These are phyloP conservation scores for Myxozyma nipponensis DNA, from an alignment of 805 yeast genomes.

Conservation along the genomic window DNA sequence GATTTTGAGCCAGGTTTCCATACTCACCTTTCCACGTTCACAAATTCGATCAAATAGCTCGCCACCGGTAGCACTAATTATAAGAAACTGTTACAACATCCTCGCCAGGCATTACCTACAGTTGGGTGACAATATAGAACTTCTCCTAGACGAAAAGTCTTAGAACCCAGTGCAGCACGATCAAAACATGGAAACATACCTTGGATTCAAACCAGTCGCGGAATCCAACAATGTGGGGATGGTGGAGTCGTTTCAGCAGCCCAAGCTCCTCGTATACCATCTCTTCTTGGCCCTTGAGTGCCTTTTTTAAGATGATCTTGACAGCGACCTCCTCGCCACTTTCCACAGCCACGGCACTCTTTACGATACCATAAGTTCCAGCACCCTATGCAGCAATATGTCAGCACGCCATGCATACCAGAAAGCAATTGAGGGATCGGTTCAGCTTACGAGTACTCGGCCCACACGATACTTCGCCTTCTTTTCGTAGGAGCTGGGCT, in stretches of 20 bases:
- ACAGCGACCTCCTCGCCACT: conserved; percentile 77
- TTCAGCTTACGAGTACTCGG: conserved; percentile 13
- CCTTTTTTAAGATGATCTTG: conserved; percentile 82
- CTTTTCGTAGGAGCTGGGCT: conserved; percentile 22
- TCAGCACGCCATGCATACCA: not conserved
- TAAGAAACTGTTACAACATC: not conserved
- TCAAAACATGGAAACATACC: conserved; percentile 2
- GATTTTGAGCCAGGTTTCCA: not conserved
- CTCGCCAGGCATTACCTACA: conserved; percentile 33
- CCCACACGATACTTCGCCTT: conserved; percentile 22
- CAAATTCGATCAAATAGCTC: conserved; percentile 88
- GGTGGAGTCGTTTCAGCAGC: conserved; percentile 62
- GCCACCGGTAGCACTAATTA: conserved; percentile 77
- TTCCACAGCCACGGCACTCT: conserved; percentile 57
- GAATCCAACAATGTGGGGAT: conserved; percentile 85
- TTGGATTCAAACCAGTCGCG: conserved; percentile 90
- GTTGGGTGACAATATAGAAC: conserved; percentile 87
- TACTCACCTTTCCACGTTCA: conserved; percentile 49
- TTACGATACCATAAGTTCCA: conserved; percentile 90
- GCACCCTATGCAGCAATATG: conserved; percentile 53
- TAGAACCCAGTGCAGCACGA: not conserved
- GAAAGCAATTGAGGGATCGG: not conserved
- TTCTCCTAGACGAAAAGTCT: conserved; percentile 48
- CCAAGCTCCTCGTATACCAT: conserved; percentile 75
- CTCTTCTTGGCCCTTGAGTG: conserved; percentile 72